A percentile compares a stretch with the other conserved stretches of the same genome.
Conservation (phyloP, 1,284 basidiomycete species). For the Gymnopus androsaceus region DNA sequence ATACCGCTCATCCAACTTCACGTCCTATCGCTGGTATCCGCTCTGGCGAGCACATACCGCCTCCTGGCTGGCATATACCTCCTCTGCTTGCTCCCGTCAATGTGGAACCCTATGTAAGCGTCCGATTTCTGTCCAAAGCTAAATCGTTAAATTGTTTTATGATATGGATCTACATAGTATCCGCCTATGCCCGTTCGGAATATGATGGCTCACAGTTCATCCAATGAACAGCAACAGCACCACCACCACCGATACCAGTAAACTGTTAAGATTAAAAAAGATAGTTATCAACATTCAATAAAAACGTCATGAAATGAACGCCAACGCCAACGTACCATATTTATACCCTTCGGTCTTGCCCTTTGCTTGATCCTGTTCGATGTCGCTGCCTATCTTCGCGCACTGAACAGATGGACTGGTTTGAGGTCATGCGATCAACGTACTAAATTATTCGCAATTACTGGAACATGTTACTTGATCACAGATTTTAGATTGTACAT, state of each 20-base stretch:
- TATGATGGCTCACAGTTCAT: conserved; percentile 4
- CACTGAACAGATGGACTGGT: no score
- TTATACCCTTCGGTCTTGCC: not conserved
- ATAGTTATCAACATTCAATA: not conserved
- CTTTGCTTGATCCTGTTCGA: not conserved
- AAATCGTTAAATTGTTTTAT: not conserved
- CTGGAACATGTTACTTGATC: conserved; percentile 2
- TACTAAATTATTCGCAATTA: conserved; percentile 10
- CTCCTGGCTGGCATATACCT: conserved; percentile 39
- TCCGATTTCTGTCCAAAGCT: not conserved
- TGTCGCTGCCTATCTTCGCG: no score
- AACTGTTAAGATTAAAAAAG: not conserved
- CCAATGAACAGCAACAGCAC: conserved; percentile 16
- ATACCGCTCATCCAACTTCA: conserved; percentile 38
- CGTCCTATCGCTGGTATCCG: conserved; percentile 45
- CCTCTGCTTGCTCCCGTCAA: conserved; percentile 39
- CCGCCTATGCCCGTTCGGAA: conserved; percentile 1
- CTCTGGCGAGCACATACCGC: conserved; percentile 42
- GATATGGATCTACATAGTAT: conserved; percentile 10
- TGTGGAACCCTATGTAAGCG: conserved; percentile 63
- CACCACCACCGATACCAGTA: conserved; percentile 15
- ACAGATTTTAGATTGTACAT: conserved; percentile 8
- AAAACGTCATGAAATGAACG: not conserved
- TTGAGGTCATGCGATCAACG: not conserved
- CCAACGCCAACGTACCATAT: not conserved